Evolutionary conservation across 2,329 filamentous ascomycete species (phyloP).

Genomic region (Ceratocystis papillata): DNA sequence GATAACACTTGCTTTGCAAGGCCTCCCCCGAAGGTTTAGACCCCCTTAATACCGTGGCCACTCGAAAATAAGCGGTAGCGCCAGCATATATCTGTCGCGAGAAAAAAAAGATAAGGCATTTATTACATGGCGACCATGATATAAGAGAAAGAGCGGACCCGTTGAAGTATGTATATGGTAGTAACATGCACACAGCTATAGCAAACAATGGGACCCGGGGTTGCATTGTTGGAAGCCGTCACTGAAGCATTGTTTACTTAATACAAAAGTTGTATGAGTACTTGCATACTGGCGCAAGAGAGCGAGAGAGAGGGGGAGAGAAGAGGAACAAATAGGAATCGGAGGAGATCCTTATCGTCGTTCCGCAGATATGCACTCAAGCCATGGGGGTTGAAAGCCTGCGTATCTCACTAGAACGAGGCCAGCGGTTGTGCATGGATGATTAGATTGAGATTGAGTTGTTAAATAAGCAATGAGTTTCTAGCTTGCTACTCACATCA

Average conservation of each 20-base stretch:
- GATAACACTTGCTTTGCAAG: too few relatives aligned
- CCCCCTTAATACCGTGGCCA: too few relatives aligned
- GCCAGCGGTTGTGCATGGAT: not conserved
- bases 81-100: too few relatives aligned
- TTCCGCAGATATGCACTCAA: not conserved
- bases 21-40: too few relatives aligned
- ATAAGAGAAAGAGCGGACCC: too few relatives aligned
- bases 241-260: not conserved
- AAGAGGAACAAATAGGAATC: not conserved
- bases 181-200: not conserved
- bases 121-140: too few relatives aligned
- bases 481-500: not conserved
- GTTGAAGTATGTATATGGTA: too few relatives aligned
- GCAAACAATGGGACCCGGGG: not conserved
- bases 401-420: not conserved
- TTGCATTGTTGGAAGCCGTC: not conserved
- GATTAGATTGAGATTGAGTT: not conserved
- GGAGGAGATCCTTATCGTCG: not conserved
- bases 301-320: not conserved
- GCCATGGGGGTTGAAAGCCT: not conserved
- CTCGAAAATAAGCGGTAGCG: too few relatives aligned
- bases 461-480: not conserved
- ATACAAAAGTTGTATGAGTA: not conserved
- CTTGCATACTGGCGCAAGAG: not conserved
- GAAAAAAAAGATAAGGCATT: too few relatives aligned